Conservation (phyloP, 148 eudicot species). For the Heliosperma pusillum region DNA sequence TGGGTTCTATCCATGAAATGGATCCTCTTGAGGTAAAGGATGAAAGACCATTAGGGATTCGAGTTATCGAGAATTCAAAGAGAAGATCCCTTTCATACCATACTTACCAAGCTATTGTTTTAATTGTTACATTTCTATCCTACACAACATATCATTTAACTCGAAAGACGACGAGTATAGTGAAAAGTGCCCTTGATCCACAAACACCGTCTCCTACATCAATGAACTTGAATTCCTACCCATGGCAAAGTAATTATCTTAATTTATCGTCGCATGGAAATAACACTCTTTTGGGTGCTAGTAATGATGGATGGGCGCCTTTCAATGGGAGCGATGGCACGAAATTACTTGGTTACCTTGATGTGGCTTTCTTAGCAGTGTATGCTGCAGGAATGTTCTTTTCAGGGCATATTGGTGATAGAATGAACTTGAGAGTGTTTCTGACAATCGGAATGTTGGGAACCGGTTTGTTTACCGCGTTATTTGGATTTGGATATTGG, state of each 20-base stretch:
- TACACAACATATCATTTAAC: constrained; percentile 72
- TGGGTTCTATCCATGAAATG: constrained; percentile 48
- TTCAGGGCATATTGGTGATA: constrained; percentile 88
- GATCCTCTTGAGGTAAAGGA: constrained; percentile 27
- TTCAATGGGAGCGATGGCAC: constrained; percentile 75
- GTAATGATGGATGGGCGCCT: constrained; percentile 74
- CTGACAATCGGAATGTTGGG: constrained; percentile 86
- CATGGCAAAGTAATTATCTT: constrained; percentile 39
- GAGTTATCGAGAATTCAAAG: constrained; percentile 43
- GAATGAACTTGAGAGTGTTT: constrained; percentile 68
- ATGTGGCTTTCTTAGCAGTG: constrained; percentile 73
- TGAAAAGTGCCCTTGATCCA: constrained; percentile 90
- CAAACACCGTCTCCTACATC: constrained; percentile 41
- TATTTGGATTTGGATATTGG: constrained; percentile 85
- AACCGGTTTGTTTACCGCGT: constrained; percentile 78
- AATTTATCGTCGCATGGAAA: constrained; percentile 24
- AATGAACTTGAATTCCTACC: constrained; percentile 31
- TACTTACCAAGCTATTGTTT: constrained; percentile 73
- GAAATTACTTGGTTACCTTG: constrained; percentile 75
- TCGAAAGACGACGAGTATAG: constrained; percentile 81
- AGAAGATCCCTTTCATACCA: constrained; percentile 54
- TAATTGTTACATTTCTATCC: constrained; percentile 68
- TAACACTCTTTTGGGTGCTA: constrained; percentile 22
- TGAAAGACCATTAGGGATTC: constrained; percentile 61
- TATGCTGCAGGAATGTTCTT: constrained; percentile 79